Conservation (phyloP, 208 protist genomes). For the Spongospora subterranea region DNA sequence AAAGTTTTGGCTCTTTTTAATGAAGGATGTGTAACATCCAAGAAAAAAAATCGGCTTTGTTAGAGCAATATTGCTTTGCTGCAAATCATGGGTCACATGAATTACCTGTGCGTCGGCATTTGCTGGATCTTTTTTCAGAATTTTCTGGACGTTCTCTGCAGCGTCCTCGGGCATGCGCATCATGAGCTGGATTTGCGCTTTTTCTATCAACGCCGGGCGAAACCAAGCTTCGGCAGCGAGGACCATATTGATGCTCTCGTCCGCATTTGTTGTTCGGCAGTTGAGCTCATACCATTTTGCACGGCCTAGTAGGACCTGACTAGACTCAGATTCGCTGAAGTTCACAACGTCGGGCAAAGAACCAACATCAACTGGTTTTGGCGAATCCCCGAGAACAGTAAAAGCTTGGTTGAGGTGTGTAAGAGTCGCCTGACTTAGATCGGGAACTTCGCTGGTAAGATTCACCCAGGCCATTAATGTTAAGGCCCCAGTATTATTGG, state of each 20-base stretch:
- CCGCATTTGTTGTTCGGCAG: background rate
- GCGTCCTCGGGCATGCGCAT: background rate
- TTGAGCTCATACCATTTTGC: slow-evolving; percentile 51
- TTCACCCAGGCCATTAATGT: slow-evolving; percentile 15
- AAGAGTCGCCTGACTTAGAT: background rate
- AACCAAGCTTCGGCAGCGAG: background rate
- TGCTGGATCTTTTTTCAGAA: slow-evolving; percentile 35
- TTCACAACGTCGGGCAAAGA: background rate
- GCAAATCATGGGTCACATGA: no score
- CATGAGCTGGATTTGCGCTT: background rate
- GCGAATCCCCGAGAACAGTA: background rate
- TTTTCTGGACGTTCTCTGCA: background rate
- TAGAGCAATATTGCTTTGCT: no score
- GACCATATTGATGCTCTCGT: slow-evolving; percentile 25
- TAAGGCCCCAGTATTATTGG: background rate
- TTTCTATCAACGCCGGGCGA: background rate
- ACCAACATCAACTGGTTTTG: background rate
- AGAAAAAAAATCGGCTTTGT: no score
- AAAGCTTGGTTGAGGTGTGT: slow-evolving; percentile 45
- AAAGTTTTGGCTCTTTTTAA: no score
- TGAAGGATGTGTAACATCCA: no score
- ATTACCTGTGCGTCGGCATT: slow-evolving; percentile 2
- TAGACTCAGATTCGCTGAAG: background rate
- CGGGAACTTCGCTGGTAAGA: background rate
- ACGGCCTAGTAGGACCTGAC: background rate